Evolutionary conservation across 2,329 filamentous ascomycete genomes (phyloP), one percentile per base, ranked within the genome.

Genomic region (Albophoma yamanashiensis): DNA sequence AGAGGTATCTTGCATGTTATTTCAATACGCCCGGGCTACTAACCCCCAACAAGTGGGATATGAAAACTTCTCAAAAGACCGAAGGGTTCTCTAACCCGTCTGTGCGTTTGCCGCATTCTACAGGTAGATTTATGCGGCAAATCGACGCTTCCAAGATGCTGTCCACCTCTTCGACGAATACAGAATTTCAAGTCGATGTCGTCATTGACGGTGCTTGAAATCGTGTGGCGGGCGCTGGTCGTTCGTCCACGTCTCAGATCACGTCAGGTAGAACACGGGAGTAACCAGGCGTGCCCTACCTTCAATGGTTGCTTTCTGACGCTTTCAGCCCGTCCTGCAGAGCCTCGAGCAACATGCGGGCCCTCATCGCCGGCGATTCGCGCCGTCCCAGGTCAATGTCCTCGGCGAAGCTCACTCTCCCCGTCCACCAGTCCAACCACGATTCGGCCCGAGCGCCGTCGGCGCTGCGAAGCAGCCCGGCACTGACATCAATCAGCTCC

Each of bases 381-480:
- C 5, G 38, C 7, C 58, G 47, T 2, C 14, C 58, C 22, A 45
- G 20, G 3, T 11, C 58, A 34, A 43, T 53, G 31, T 87, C 80
- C 65, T 87, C 84, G 0, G 74, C 70, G 69, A 84, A 89, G 64
- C 84, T 86, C 5, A 87, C 78, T 59, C 82, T 74, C 2, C 69
- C 74, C 3, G 73, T 80, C 69, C 79, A 81, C 87, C 87, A 91
- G 27, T 84, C 77, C 50, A 90, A 66, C 83, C 84, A 87, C 0
- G 67, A 69, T 66, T 84, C 80, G 3, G 81, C 83, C 62, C 81
- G 76, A 0, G 79, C 78, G 0, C 84, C 84, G 52, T 79, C 77
- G 68, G 61, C 0, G 78, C 77, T 50, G 75, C 73, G 6, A 89
- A 59, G 67, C 45, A 88, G 65, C 0, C 87, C 87, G 11, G 81